phyloP scores from a whole-genome alignment of 306 rosid species.

The Glycine latifolia region DNA sequence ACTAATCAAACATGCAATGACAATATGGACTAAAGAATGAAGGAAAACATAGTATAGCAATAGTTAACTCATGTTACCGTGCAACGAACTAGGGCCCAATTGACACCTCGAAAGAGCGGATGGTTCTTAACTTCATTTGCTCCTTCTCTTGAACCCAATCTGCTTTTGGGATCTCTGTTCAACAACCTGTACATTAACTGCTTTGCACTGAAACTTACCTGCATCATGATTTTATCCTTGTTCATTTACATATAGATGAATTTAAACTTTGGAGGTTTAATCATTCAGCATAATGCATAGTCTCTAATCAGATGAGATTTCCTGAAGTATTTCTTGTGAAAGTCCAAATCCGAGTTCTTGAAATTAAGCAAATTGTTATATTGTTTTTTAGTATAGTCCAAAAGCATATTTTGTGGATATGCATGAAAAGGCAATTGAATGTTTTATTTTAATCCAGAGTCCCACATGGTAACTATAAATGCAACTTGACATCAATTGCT shows the following conservation, averaged over 20 bases:
- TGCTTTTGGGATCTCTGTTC: conserved; percentile 75
- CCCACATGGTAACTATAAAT: too few relatives aligned
- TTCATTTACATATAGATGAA: not conserved
- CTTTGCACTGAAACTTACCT: conserved; percentile 81
- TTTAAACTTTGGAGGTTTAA: conserved; percentile 11
- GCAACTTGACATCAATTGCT: not conserved
- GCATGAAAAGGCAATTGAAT: not conserved
- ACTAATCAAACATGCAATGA: conserved; percentile 17
- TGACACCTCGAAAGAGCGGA: conserved; percentile 85
- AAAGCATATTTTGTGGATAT: conserved; percentile 10
- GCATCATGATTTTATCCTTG: conserved; percentile 43
- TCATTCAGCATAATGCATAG: conserved; percentile 4
- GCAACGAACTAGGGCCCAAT: conserved; percentile 93
- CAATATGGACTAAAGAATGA: not conserved
- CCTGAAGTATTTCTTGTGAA: not conserved
- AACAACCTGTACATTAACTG: conserved; percentile 75
- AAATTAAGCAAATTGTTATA: not conserved
- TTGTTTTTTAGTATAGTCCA: not conserved
- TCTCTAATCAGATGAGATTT: not conserved
- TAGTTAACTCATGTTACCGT: conserved; percentile 57
- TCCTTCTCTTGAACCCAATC: conserved; percentile 89
- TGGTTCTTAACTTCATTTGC: conserved; percentile 81
- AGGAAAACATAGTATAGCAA: not conserved
- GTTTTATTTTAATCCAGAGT: too few relatives aligned
- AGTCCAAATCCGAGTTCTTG: not conserved